Evolutionary conservation across 345 rosid genomes (phyloP), one percentile per base, ranked within the genome.

Genomic region (Nasturtium officinale): DNA sequence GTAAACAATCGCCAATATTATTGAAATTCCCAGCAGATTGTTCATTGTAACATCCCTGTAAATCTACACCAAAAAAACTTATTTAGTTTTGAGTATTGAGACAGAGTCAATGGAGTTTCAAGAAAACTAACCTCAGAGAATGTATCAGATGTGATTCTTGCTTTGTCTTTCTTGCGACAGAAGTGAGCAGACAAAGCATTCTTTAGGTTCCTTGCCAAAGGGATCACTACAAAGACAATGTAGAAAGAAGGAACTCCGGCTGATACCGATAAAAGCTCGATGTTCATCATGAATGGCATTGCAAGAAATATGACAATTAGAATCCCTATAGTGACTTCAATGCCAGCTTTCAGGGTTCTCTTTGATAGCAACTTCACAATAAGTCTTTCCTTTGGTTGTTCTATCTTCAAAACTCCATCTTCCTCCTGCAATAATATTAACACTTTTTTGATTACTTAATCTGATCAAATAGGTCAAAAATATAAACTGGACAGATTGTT

Each of bases 181-280:
- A 64, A 71, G 62, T 71, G 72, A 46, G 73, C 72, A 29, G 77
- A 71, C 65, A 77, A 58, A 17, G 73, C 73, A 5, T 57, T 38
- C 33, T 58, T 77, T 21, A 71, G 3, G 61, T 77, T 77, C 58
- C 67, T 56, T 47, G 76, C 67, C 57, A 77, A 65, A 28, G 77
- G 67, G 10, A 77, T 71, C 15, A 52, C 72, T 16, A 15, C 56
- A 65, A 71, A 77, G 6, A 65, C 76, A 48, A 65, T 52, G 21
- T 71, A 77, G 13, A 77, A 77, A 4, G 80, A 77, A 48, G 80
- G 77, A 71, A 71, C 62, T 50, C 80, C 77, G 23, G 55, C 76
- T 0, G 77, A 71, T 57, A 30, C 28, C 1, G 75, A 70, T 28
- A 77, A 63, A 43, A 26, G 37, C 15, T 77, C 54, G 37, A 65